Evolutionary conservation across 352 stramenopile genomes (phyloP).

Genomic region (Peronosclerospora sorghi): DNA sequence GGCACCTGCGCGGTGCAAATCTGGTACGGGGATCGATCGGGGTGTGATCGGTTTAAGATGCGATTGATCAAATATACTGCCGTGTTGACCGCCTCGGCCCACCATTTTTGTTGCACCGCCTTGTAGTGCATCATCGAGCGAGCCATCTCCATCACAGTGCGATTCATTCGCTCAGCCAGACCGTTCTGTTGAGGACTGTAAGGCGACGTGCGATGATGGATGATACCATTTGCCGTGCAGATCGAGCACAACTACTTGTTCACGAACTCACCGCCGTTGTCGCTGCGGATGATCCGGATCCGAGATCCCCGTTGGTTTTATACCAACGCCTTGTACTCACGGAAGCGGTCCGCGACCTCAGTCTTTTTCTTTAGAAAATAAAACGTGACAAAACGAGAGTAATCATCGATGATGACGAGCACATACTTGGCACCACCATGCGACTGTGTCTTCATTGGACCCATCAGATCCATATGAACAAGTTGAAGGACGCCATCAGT

Average conservation of each 20-base stretch:
- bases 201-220: neutral
- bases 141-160: neutral
- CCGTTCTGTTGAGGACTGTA: conserved; percentile 1
- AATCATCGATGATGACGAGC: neutral
- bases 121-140: neutral
- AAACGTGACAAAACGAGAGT: neutral
- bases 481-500: too few relatives aligned
- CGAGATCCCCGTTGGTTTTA: neutral
- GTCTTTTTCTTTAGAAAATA: neutral
- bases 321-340: neutral
- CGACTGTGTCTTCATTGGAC: too few relatives aligned
- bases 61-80: neutral
- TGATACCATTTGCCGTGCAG: neutral
- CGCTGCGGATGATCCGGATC: neutral
- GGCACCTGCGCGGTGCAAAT: conserved; percentile 5
- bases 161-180: neutral
- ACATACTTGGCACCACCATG: too few relatives aligned
- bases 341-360: neutral
- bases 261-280: neutral
- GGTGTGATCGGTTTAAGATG: neutral
- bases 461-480: too few relatives aligned
- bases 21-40: conserved; percentile 10
- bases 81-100: neutral
- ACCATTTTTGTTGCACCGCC: neutral
- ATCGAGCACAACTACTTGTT: neutral